Base-by-base conservation (phyloP, 805 yeast genomes). In the Metschnikowia continentalis region DNA sequence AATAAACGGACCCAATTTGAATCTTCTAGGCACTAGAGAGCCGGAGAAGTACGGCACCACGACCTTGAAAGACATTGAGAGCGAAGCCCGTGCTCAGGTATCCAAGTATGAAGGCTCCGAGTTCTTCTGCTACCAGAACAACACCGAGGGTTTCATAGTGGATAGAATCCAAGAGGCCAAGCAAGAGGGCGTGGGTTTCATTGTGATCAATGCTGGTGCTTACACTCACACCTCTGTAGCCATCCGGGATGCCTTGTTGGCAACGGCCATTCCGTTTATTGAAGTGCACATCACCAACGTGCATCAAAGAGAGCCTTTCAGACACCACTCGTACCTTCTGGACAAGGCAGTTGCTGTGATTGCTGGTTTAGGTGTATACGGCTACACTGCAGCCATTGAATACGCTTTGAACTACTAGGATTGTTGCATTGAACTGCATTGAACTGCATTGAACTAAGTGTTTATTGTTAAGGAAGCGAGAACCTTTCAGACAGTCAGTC, bases 151-250 rank as follows among this genome's bases (percentile, higher is more conserved):
- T 23, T 68, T 66, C 37, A 63, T 77, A 23, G 66, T 77, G 35
- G 80, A 77, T 54, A 60, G 78, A 39, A 76, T 77, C 40, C 81
- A 77, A 54, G 66, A 72, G 55, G 80, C 81, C 8, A 71, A 68
- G 55, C 52, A 52, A 17, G 74, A 77, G 36, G 75, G 73, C 5
- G 69, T 71, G 32, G 75, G 70, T 1, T 77, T 76, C 56, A 73
- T 77, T 41, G 68, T 77, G 36, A 76, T 77, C 46, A 77, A 77
- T 55, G 81, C 81, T 11, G 81, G 81, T 44, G 81, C 81, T 8
- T 77, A 74, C 57, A 77, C 81, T 2, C 81, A 77, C 54, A 77
- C 81, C 1, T 75, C 80, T 0, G 74, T 77, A 20, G 81, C 77
- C 1, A 67, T 77, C 11, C 70, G 81, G 51, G 81, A 77, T 58